phyloP scores from a whole-genome alignment of 202 grass and related monocot species.

The Zoysia matrella region DNA sequence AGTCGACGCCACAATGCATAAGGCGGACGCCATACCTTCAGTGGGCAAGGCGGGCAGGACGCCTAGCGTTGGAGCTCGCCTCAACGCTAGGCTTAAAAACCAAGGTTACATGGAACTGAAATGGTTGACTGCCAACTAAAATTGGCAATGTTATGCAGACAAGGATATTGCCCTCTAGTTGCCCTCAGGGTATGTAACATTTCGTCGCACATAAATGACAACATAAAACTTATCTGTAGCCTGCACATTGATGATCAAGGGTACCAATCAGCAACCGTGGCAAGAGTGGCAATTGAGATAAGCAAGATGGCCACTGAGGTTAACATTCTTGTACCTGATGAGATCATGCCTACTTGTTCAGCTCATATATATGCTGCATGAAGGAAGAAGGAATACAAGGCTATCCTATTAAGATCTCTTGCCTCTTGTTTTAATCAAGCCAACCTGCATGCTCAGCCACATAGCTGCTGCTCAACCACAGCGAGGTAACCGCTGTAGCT shows the following conservation, averaged over 20 bases:
- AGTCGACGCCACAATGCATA: too few relatives aligned
- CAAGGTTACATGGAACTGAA: constrained; percentile 34
- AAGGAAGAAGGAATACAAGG: constrained; percentile 13
- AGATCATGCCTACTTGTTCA: constrained; percentile 10
- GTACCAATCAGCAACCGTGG: neutral
- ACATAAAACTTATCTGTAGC: constrained; percentile 17
- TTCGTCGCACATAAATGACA: neutral
- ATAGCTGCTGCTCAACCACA: constrained; percentile 58
- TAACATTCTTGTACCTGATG: constrained; percentile 12
- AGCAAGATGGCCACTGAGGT: constrained; percentile 21
- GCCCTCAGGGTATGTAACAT: constrained; percentile 16
- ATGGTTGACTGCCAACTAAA: constrained; percentile 52
- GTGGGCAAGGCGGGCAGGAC: too few relatives aligned
- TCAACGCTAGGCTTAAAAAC: too few relatives aligned
- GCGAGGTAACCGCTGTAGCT: constrained; percentile 85
- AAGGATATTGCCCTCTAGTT: constrained; percentile 12
- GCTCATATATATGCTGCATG: constrained; percentile 28
- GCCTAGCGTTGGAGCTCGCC: too few relatives aligned
- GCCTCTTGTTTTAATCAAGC: neutral
- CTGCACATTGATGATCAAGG: constrained; percentile 15
- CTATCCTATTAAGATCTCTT: constrained; percentile 27
- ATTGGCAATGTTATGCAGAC: constrained; percentile 29
- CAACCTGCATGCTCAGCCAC: constrained; percentile 15
- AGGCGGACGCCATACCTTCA: too few relatives aligned
- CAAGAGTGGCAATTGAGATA: constrained; percentile 3